phyloP scores from a whole-genome alignment of 2,329 filamentous ascomycete species.

The Cladophialophora exuberans region DNA sequence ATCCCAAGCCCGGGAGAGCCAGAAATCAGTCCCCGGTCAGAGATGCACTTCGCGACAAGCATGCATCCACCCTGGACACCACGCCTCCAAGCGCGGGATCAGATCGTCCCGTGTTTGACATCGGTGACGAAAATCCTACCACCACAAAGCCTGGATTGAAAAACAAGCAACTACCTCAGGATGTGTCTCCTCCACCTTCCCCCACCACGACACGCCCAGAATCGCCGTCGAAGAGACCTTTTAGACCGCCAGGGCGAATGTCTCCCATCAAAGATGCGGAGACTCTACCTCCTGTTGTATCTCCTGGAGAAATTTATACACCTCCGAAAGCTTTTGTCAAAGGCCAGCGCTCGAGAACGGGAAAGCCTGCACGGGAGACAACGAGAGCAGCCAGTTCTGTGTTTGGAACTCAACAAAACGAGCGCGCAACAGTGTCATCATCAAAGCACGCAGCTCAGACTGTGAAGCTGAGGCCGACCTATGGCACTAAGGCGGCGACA shows the following conservation, averaged over 20 bases:
- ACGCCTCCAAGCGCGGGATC: constrained; percentile 31
- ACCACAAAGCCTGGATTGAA: constrained; percentile 11
- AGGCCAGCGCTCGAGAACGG: constrained; percentile 29
- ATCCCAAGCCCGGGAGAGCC: constrained; percentile 9
- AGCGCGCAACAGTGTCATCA: not conserved
- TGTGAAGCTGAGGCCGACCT: constrained; percentile 16
- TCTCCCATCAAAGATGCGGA: constrained; percentile 27
- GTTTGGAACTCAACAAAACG: constrained; percentile 6
- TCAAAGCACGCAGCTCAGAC: constrained; percentile 12
- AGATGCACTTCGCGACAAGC: constrained; percentile 27
- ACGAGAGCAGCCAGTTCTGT: constrained; percentile 18
- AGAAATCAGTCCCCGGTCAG: constrained; percentile 28
- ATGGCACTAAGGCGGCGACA: constrained; percentile 7
- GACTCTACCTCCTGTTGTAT: constrained; percentile 16
- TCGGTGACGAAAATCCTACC: constrained; percentile 30
- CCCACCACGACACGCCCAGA: constrained; percentile 20
- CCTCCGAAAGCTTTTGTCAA: constrained; percentile 31
- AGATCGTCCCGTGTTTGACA: constrained; percentile 26
- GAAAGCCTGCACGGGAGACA: constrained; percentile 19
- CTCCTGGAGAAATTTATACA: constrained; percentile 28
- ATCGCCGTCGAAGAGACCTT: constrained; percentile 28
- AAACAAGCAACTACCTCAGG: constrained; percentile 48
- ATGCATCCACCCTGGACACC: constrained; percentile 23
- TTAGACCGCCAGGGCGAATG: constrained; percentile 29
- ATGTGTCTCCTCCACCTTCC: constrained; percentile 76